Conservation (phyloP, 2,329 filamentous ascomycete genomes). For the Alternaria sp. region DNA sequence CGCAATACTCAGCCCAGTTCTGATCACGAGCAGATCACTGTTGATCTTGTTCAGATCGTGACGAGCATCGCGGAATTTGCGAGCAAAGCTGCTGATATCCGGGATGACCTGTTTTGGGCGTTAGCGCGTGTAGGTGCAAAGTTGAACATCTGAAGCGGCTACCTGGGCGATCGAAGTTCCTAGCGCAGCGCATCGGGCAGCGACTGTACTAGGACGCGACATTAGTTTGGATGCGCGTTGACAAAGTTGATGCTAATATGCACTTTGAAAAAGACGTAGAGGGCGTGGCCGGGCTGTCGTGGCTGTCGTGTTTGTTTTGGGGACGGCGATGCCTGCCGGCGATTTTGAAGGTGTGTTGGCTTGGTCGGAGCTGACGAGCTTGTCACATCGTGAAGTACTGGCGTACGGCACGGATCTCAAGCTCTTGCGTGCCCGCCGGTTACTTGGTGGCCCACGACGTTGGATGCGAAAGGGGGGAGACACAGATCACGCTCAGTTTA, state of each 20-base stretch:
- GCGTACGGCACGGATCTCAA: constrained; percentile 16
- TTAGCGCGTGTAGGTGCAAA: constrained; percentile 17
- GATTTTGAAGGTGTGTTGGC: not conserved
- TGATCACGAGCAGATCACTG: constrained; percentile 39
- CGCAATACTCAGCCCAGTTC: constrained; percentile 38
- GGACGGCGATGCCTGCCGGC: not conserved
- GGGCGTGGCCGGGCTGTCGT: not conserved
- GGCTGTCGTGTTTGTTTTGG: not conserved
- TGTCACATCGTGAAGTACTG: constrained; percentile 11
- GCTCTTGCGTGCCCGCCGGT: constrained; percentile 13
- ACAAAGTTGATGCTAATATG: not conserved
- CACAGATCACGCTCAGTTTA: not conserved
- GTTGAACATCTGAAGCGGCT: constrained; percentile 9
- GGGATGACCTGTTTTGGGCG: constrained; percentile 30
- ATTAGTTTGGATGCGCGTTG: constrained; percentile 19
- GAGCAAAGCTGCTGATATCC: constrained; percentile 38
- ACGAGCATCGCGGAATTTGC: constrained; percentile 39
- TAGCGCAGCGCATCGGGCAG: constrained; percentile 42
- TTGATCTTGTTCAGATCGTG: constrained; percentile 43
- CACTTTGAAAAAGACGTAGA: constrained; percentile 2
- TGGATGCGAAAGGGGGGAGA: constrained; percentile 2
- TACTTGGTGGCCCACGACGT: constrained; percentile 5
- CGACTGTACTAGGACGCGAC: constrained; percentile 36
- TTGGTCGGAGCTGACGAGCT: constrained; percentile 13
- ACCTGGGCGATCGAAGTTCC: constrained; percentile 40